phyloP scores from a whole-genome alignment of 345 rosid genomes.

The Populus ilicifolia region DNA sequence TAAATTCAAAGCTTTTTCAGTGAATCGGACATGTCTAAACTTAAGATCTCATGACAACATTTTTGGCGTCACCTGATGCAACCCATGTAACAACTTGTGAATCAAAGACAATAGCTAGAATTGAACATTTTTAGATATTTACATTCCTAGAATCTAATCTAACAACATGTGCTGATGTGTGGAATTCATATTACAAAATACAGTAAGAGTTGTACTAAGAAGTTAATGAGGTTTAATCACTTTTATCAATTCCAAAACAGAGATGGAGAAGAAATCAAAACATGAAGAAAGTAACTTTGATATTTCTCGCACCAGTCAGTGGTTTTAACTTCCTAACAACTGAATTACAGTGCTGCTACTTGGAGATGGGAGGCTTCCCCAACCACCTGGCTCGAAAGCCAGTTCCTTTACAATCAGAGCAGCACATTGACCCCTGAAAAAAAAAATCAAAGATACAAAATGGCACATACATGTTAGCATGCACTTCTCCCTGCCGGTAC shows the following conservation, averaged over 20 bases:
- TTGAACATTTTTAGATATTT: background rate
- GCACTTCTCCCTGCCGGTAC: background rate
- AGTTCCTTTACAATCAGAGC: slow-evolving; percentile 82
- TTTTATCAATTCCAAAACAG: background rate
- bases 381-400: slow-evolving; percentile 98
- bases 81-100: background rate
- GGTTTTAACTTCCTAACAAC: background rate
- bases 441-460: background rate
- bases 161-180: background rate
- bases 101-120: background rate
- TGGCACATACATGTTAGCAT: background rate
- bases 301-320: background rate
- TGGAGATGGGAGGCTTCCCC: slow-evolving; percentile 57
- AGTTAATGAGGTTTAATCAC: background rate
- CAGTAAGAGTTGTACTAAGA: background rate
- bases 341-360: slow-evolving; percentile 19
- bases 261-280: background rate
- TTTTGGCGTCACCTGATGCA: background rate
- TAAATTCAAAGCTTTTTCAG: background rate
- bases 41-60: background rate
- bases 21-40: background rate
- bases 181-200: background rate
- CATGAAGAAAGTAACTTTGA: background rate
- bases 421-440: slow-evolving; percentile 61
- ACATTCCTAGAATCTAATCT: background rate